These are phyloP conservation scores for Akanthomyces muscarius DNA, from an alignment of 2,329 filamentous ascomycete genomes.

Conservation along the genomic window DNA sequence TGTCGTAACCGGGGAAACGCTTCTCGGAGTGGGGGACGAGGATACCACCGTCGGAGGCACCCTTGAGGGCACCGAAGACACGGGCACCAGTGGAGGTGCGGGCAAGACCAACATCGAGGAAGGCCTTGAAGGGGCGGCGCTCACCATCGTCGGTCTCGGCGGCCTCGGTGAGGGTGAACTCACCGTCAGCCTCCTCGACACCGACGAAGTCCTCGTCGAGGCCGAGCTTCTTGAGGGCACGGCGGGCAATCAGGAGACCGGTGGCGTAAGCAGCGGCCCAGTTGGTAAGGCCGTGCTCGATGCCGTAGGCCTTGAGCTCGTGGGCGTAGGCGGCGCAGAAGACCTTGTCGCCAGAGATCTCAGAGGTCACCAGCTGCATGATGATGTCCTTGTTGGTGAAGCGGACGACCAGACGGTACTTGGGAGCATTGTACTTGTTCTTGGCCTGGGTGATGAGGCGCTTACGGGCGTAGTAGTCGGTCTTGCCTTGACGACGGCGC, in stretches of 20 bases:
- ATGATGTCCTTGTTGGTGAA: slow-evolving; percentile 99
- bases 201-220: slow-evolving; percentile 89
- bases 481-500: slow-evolving; percentile 93
- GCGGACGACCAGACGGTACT: slow-evolving; percentile 98
- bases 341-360: slow-evolving; percentile 98
- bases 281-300: slow-evolving; percentile 99
- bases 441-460: slow-evolving; percentile 99
- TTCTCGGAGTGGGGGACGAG: slow-evolving; percentile 98
- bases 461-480: slow-evolving; percentile 99
- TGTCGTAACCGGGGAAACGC: slow-evolving; percentile 98
- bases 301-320: slow-evolving; percentile 96
- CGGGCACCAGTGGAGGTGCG: slow-evolving; percentile 97
- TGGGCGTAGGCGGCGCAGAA: slow-evolving; percentile 89
- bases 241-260: slow-evolving; percentile 94
- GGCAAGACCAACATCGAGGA: slow-evolving; percentile 95
- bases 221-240: slow-evolving; percentile 93
- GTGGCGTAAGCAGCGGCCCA: slow-evolving; percentile 97
- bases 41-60: slow-evolving; percentile 96
- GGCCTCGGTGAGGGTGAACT: slow-evolving; percentile 94
- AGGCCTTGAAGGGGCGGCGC: slow-evolving; percentile 98
- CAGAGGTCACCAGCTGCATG: slow-evolving; percentile 92
- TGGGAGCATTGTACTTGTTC: slow-evolving; percentile 99
- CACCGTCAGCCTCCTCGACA: slow-evolving; percentile 95
- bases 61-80: slow-evolving; percentile 99
- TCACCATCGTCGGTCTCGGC: slow-evolving; percentile 84